These are phyloP conservation scores for Starmerella gropengiesseri DNA, from an alignment of 805 yeast species.

Conservation along the genomic window DNA sequence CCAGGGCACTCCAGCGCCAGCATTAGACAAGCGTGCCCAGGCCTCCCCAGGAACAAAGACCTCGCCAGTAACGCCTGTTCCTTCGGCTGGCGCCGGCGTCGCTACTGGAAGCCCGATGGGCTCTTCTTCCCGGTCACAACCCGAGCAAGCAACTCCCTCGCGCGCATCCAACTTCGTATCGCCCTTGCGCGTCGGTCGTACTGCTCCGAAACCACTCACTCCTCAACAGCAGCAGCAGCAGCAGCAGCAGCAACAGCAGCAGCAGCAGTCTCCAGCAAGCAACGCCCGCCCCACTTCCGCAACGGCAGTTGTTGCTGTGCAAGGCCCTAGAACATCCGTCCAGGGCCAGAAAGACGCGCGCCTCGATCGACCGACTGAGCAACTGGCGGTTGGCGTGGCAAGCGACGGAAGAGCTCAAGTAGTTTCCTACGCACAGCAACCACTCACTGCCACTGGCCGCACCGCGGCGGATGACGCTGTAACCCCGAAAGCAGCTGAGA, in stretches of 20 bases:
- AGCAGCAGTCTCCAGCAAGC: neutral
- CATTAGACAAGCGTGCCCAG: neutral
- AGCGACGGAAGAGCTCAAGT: too few relatives aligned
- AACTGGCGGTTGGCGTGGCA: too few relatives aligned
- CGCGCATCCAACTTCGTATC: neutral
- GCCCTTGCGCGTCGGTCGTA: slow-evolving; percentile 9
- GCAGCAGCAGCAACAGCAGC: neutral
- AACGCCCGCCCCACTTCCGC: slow-evolving; percentile 1
- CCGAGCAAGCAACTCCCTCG: neutral
- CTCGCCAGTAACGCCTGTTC: neutral
- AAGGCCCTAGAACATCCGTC: too few relatives aligned
- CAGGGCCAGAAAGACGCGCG: too few relatives aligned
- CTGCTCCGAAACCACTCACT: slow-evolving; percentile 10
- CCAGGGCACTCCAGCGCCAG: too few relatives aligned
- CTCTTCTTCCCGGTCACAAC: neutral
- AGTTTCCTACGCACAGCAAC: too few relatives aligned
- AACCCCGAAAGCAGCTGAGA: too few relatives aligned
- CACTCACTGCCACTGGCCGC: too few relatives aligned
- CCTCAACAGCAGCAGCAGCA: neutral
- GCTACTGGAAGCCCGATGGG: neutral
- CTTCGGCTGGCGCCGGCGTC: slow-evolving; percentile 5
- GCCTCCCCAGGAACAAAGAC: too few relatives aligned
- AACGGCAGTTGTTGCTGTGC: neutral
- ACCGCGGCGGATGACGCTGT: too few relatives aligned
- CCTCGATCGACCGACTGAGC: too few relatives aligned